Evolutionary conservation across 1,284 basidiomycete genomes (phyloP), one percentile per base, ranked within the genome.

Genomic region (Tilletia walkeri): DNA sequence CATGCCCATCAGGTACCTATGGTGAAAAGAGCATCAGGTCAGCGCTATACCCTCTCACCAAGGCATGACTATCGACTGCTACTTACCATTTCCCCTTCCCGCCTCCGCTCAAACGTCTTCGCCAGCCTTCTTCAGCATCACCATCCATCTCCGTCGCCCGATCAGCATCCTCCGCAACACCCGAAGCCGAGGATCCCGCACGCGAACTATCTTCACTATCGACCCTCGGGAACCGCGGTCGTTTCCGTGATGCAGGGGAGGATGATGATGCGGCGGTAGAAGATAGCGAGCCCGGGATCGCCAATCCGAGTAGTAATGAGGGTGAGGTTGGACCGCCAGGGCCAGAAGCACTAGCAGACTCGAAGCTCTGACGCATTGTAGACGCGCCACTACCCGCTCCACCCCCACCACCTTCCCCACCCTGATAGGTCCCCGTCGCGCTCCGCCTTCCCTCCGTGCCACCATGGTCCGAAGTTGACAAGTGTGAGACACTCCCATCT

Each of bases 1-100:
- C 76, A 80, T 79, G 39, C 77, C 77, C 78, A 80, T 80, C 41
- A 80, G 68, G 59, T 80, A 80, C 66, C 65, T 70, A 53, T 12
- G 20, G 16, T 14, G 41, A 45, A 45, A 41, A 2, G 12, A 10
- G 54, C 30, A 47, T 4, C 36, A 24, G 36, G 63, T 50, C 38
- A 24, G n/a, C 2, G 1, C 2, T 30, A 30, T 30, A 2, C 24
- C 24, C 24, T 30, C 24, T 30, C 1, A 30, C 1, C 24, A 30
- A 30, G 24, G 24, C 24, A 30, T 30, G 24, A 30, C 24, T 30
- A 30, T 30, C 24, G 24, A 30, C 24, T 30, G 24, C 24, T 30
- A 72, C 69, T 70, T 30, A 71, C 79, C 76, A 79, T 49, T 78
- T 79, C 49, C 78, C 72, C 70, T 78, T 78, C 14, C 50, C 59